These are phyloP conservation scores for Aspergillus vadensis DNA, from an alignment of 2,329 filamentous ascomycete genomes.

Conservation along the genomic window DNA sequence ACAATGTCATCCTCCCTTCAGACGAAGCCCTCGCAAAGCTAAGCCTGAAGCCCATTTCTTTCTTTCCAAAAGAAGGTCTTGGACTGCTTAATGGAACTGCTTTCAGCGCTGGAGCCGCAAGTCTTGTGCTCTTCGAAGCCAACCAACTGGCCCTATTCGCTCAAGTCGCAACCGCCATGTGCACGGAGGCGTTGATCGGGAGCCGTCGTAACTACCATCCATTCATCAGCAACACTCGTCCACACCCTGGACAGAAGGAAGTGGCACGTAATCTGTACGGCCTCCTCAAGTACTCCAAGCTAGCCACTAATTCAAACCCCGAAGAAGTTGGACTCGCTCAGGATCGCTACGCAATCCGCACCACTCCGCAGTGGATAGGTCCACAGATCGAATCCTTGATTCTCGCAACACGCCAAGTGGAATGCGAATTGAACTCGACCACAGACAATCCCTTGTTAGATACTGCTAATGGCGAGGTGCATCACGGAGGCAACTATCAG, in stretches of 20 bases:
- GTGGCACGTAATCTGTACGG: slow-evolving; percentile 56
- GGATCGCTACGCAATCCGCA: slow-evolving; percentile 67
- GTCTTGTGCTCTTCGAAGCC: slow-evolving; percentile 55
- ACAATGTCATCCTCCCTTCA: slow-evolving; percentile 28
- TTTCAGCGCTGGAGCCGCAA: slow-evolving; percentile 49
- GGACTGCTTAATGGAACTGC: slow-evolving; percentile 56
- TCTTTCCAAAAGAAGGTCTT: slow-evolving; percentile 55
- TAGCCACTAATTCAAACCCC: slow-evolving; percentile 6
- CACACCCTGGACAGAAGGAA: slow-evolving; percentile 64
- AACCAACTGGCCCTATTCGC: slow-evolving; percentile 56
- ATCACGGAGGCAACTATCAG: slow-evolving; percentile 70
- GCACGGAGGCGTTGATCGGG: slow-evolving; percentile 60
- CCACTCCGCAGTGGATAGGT: slow-evolving; percentile 68
- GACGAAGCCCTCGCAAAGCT: slow-evolving; percentile 35
- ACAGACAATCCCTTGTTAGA: slow-evolving; percentile 69
- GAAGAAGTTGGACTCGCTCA: slow-evolving; percentile 50
- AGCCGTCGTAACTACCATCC: slow-evolving; percentile 59
- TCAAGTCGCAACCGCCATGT: slow-evolving; percentile 64
- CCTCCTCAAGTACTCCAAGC: slow-evolving; percentile 53
- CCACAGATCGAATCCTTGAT: slow-evolving; percentile 65
- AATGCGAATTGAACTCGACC: slow-evolving; percentile 65
- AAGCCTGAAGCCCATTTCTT: slow-evolving; percentile 34
- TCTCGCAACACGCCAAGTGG: slow-evolving; percentile 59
- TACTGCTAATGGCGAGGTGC: slow-evolving; percentile 42
- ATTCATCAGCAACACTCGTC: slow-evolving; percentile 60